Conservation (phyloP, 768 basidiomycete genomes). For the Mycena vulgaris region DNA sequence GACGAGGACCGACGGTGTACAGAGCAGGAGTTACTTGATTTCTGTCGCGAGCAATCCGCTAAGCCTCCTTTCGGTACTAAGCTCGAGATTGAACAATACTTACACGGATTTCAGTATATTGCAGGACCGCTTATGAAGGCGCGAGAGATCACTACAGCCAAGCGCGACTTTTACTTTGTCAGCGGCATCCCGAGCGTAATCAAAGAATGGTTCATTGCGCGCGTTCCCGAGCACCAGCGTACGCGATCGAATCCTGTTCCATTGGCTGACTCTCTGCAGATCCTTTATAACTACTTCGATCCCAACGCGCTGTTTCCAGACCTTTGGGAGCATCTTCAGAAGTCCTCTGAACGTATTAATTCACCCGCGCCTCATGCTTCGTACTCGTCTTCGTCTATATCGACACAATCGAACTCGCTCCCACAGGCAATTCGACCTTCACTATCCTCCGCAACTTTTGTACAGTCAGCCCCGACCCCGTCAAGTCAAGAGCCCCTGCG, state of each 20-base stretch:
- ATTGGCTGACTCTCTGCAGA: constrained; percentile 10
- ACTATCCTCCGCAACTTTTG: too few relatives aligned
- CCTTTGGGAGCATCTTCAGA: constrained; percentile 12
- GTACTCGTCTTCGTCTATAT: not conserved
- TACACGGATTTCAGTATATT: constrained; percentile 16
- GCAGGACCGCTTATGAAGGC: constrained; percentile 27
- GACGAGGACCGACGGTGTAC: constrained; percentile 5
- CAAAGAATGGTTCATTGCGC: constrained; percentile 25
- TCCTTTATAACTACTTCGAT: constrained; percentile 27
- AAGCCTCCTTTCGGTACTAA: constrained; percentile 8
- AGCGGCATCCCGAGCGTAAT: constrained; percentile 25
- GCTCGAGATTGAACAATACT: constrained; percentile 28
- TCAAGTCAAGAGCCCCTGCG: not conserved
- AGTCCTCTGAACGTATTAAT: not conserved
- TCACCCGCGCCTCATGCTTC: not conserved
- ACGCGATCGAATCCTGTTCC: constrained; percentile 13
- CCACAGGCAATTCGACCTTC: too few relatives aligned
- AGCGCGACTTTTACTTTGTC: constrained; percentile 32
- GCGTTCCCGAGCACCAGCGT: constrained; percentile 11
- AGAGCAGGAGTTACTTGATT: constrained; percentile 19
- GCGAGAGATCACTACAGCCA: not conserved
- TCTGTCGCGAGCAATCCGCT: constrained; percentile 16
- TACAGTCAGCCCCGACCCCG: not conserved
- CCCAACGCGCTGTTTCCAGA: constrained; percentile 18
- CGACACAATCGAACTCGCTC: too few relatives aligned